Percentiles rank a stretch among this genome's conserved stretches.
Evolutionary conservation across 2,329 filamentous ascomycete genomes (phyloP).

Genomic region (Talaromyces marneffei): DNA sequence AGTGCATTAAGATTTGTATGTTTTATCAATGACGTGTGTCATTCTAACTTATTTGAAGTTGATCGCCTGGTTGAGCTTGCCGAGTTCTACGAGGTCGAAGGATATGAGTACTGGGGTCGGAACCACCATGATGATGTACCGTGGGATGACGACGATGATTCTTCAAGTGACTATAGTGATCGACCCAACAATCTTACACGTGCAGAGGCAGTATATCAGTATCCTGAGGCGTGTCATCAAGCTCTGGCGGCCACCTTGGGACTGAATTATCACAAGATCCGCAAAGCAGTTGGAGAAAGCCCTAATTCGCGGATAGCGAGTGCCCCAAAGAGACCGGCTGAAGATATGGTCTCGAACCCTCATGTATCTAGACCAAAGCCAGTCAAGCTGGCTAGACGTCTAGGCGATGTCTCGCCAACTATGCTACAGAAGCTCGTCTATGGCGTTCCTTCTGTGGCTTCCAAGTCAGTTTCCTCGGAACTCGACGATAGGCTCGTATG

Average conservation of each 20-base stretch:
- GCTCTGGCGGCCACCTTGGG: conserved; percentile 36
- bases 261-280: conserved; percentile 38
- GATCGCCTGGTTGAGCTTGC: conserved; percentile 35
- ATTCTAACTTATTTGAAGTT: conserved; percentile 24
- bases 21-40: not conserved
- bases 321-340: conserved; percentile 33
- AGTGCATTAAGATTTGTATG: conserved; percentile 18
- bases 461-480: conserved; percentile 28
- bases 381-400: conserved; percentile 31
- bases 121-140: conserved; percentile 29
- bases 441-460: conserved; percentile 29
- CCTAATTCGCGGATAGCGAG: conserved; percentile 21
- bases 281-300: conserved; percentile 35
- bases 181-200: conserved; percentile 30
- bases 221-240: conserved; percentile 37
- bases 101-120: conserved; percentile 35
- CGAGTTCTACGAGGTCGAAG: conserved; percentile 37
- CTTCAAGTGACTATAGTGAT: conserved; percentile 36
- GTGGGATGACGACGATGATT: conserved; percentile 30
- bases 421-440: conserved; percentile 28
- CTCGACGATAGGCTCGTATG: conserved; percentile 30
- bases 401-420: conserved; percentile 27
- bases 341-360: conserved; percentile 27
- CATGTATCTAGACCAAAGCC: conserved; percentile 29
- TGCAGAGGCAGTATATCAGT: conserved; percentile 31